These are phyloP conservation scores for Coniella vitis DNA, from an alignment of 2,329 filamentous ascomycete genomes.

Conservation along the genomic window DNA sequence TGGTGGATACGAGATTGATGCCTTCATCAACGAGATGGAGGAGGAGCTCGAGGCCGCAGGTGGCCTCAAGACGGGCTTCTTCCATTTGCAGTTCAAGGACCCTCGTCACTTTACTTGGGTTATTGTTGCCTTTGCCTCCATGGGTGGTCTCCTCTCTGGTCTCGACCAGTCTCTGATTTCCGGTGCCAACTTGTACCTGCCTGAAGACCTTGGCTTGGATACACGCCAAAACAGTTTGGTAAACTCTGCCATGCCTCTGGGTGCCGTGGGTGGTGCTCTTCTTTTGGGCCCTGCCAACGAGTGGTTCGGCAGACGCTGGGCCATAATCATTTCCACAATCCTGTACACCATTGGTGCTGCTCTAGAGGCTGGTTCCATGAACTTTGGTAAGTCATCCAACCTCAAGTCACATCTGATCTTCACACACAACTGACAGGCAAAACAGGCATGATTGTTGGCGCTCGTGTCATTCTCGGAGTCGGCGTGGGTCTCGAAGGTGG, in stretches of 20 bases:
- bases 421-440: background rate
- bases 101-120: slow-evolving; percentile 61
- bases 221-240: slow-evolving; percentile 56
- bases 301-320: slow-evolving; percentile 57
- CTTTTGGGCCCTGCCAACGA: slow-evolving; percentile 63
- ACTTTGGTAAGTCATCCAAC: slow-evolving; percentile 41
- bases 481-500: slow-evolving; percentile 69
- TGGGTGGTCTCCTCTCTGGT: slow-evolving; percentile 66
- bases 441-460: slow-evolving; percentile 58
- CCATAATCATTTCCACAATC: slow-evolving; percentile 62
- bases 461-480: slow-evolving; percentile 61
- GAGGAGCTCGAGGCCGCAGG: slow-evolving; percentile 28
- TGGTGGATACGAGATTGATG: slow-evolving; percentile 30
- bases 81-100: slow-evolving; percentile 53
- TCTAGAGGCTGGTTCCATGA: slow-evolving; percentile 59
- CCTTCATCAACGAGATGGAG: slow-evolving; percentile 36
- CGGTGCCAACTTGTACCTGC: slow-evolving; percentile 62
- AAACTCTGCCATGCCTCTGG: slow-evolving; percentile 64
- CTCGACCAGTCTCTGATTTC: slow-evolving; percentile 68
- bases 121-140: slow-evolving; percentile 64
- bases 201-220: slow-evolving; percentile 48
- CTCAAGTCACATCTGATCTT: background rate
- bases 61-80: slow-evolving; percentile 31
- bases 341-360: slow-evolving; percentile 65
- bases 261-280: slow-evolving; percentile 63